phyloP scores from a whole-genome alignment of 257 asterid genomes.

The Avicennia marina region DNA sequence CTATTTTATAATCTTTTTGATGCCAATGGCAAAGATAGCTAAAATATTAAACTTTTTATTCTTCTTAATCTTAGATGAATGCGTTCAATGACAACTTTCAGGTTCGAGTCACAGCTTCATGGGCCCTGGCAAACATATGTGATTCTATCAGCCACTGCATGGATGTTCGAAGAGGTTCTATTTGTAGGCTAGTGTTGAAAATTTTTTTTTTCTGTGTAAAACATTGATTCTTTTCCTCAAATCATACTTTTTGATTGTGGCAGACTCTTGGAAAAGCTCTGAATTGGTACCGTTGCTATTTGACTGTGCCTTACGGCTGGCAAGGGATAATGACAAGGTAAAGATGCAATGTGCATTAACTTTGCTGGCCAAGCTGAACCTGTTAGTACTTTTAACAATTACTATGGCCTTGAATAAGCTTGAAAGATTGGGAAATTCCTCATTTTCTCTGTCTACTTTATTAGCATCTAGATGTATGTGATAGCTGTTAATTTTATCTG shows the following conservation, averaged over 20 bases:
- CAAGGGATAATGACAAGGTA: constrained; percentile 95
- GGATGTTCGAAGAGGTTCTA: constrained; percentile 40
- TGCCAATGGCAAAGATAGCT: no score
- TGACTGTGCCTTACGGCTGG: constrained; percentile 62
- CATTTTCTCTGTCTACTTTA: no score
- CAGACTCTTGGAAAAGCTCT: constrained; percentile 48
- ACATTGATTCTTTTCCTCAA: constrained; percentile 20
- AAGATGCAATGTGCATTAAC: constrained; percentile 1
- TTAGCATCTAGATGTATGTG: no score
- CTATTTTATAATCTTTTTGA: no score
- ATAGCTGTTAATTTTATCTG: no score
- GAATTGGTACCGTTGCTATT: constrained; percentile 49
- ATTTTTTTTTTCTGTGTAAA: constrained; percentile 19
- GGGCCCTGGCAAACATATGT: constrained; percentile 94
- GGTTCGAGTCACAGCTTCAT: constrained; percentile 94
- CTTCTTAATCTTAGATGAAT: constrained; percentile 17
- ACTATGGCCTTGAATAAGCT: no score
- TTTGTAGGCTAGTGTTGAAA: constrained; percentile 28
- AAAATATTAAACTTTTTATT: no score
- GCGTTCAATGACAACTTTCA: constrained; percentile 35
- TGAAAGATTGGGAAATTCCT: no score
- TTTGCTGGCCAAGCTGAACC: no score
- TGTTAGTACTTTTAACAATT: no score
- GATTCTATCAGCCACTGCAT: constrained; percentile 70
- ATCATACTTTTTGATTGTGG: constrained; percentile 24